These are phyloP conservation scores for Mixia osmundae DNA, from an alignment of 1,284 basidiomycete species.

Conservation along the genomic window DNA sequence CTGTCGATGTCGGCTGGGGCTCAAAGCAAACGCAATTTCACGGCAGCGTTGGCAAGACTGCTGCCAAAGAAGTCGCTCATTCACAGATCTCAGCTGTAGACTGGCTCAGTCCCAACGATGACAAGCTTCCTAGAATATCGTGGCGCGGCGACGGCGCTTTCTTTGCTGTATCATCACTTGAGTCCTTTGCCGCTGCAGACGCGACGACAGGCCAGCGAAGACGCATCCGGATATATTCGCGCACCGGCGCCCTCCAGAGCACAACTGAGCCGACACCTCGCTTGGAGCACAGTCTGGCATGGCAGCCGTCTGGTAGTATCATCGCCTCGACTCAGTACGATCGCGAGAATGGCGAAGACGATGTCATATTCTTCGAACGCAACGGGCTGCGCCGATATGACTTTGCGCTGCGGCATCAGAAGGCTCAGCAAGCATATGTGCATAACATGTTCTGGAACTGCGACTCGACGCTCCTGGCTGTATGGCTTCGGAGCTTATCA, in stretches of 20 bases:
- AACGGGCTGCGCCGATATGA: slow-evolving; percentile 85
- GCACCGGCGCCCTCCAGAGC: slow-evolving; percentile 51
- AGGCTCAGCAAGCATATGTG: slow-evolving; percentile 33
- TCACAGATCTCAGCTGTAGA: slow-evolving; percentile 17
- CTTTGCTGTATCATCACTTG: slow-evolving; percentile 60
- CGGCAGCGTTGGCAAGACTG: slow-evolving; percentile 69
- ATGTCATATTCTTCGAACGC: slow-evolving; percentile 75
- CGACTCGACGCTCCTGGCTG: slow-evolving; percentile 60
- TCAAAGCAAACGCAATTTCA: slow-evolving; percentile 94
- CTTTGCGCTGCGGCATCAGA: slow-evolving; percentile 40
- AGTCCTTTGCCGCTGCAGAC: slow-evolving; percentile 14
- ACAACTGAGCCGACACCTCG: slow-evolving; percentile 67
- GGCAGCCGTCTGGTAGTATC: slow-evolving; percentile 66
- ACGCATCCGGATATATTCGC: slow-evolving; percentile 55
- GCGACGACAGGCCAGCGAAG: slow-evolving; percentile 13
- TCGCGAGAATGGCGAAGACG: slow-evolving; percentile 34
- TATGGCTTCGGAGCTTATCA: slow-evolving; percentile 42
- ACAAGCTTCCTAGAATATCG: slow-evolving; percentile 45
- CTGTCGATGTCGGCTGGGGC: slow-evolving; percentile 94
- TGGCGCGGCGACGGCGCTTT: slow-evolving; percentile 84
- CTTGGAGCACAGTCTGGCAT: slow-evolving; percentile 54
- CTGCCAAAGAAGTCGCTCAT: slow-evolving; percentile 10
- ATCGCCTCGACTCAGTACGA: slow-evolving; percentile 47
- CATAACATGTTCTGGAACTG: slow-evolving; percentile 64
- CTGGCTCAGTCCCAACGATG: slow-evolving; percentile 45